phyloP scores from a whole-genome alignment of 305 asterid genomes.

The Coffea humblotiana region DNA sequence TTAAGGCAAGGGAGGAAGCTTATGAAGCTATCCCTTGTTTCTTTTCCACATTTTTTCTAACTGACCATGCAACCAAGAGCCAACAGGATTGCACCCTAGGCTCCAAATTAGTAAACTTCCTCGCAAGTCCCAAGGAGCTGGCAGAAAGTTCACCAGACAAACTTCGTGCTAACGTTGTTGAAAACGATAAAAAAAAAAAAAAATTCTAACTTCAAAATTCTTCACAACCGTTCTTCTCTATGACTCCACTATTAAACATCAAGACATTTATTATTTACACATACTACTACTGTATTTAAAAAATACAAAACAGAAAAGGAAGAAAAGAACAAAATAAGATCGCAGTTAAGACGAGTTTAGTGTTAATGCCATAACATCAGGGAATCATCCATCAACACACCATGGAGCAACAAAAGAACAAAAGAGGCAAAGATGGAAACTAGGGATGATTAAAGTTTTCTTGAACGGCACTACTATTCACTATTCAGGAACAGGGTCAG shows the following conservation, averaged over 20 bases:
- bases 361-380: neutral
- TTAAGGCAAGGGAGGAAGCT: too few species aligned
- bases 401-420: neutral
- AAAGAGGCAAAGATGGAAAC: neutral
- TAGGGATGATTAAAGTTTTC: too few species aligned
- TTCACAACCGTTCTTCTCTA: neutral
- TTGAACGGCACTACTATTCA: constrained; percentile 20
- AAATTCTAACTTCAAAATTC: neutral
- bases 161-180: neutral
- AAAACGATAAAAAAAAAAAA: neutral
- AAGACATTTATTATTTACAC: neutral
- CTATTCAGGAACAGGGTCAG: constrained; percentile 30
- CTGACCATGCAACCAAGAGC: neutral
- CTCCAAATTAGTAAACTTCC: neutral
- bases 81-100: neutral
- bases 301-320: neutral
- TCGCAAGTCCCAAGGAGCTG: neutral
- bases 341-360: neutral
- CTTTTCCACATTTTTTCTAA: neutral
- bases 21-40: too few species aligned
- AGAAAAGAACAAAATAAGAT: too few species aligned
- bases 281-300: neutral
- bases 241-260: neutral
- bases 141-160: neutral
- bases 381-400: neutral